Evolutionary conservation across 768 basidiomycete genomes (phyloP), one percentile per base, ranked within the genome.

Genomic region (Gyrodon lividus): DNA sequence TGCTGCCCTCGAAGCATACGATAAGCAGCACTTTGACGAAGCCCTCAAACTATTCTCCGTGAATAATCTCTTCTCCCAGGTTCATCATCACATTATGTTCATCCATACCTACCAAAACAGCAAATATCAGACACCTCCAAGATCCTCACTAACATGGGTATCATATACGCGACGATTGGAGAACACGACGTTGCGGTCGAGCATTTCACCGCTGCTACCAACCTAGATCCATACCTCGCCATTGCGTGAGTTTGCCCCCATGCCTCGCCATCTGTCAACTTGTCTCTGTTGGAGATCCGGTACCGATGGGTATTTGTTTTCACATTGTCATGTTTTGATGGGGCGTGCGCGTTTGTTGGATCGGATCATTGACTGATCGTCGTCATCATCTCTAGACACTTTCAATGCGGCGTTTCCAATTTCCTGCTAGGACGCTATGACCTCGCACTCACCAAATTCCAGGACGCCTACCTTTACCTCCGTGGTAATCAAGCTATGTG

Each of bases 161-260:
- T 98, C 52, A 94, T 98, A 64, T 88, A 90, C 59, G 94, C 95
- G 40, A 96, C 92, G 34, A 77, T 93, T 12, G 90, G 93, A 56
- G 86, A 92, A 63, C 93, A 96, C 63, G 85, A 88, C 64, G 77
- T 81, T 12, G 93, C 93, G 41, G 84, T 97, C 26, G 81, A 91
- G 60, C 78, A 83, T 55, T 98, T 95, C 70, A 73, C 77, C 26
- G 81, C 83, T 35, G 94, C 95, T 8, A 87, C 83, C 6, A 72
- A 71, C 45, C 75, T 94, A 33, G 95, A 98, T 69, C 77, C 81
- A 55, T 97, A 87, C 67, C 80, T 97, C 50, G 91, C 94, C 37
- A 86, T 97, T 52, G 92, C 88, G 78, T 93, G 70, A 70, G 88
- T 81, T 1, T 47, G 12, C 31, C 28, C 37, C 41, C 49, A n/a